These are phyloP conservation scores for Vickermania ingenoplastis DNA, from an alignment of 208 protist species.

Conservation along the genomic window DNA sequence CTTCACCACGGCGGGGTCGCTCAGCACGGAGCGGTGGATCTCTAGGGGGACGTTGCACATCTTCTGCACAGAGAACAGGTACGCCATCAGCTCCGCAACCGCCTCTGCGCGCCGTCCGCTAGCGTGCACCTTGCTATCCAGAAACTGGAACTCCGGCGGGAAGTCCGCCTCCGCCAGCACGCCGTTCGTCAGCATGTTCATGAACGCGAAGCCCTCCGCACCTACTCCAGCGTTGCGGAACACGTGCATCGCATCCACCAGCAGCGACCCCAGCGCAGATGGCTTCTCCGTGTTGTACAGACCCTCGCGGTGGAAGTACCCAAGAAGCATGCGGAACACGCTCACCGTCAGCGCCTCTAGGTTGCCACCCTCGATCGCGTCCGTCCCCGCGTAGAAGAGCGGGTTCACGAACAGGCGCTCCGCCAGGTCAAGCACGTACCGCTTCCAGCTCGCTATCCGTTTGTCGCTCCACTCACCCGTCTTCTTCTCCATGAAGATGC, in stretches of 20 bases:
- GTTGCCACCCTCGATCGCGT: constrained; percentile 47
- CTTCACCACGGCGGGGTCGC: constrained; percentile 55
- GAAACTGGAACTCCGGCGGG: too few species aligned
- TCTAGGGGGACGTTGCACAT: constrained; percentile 72
- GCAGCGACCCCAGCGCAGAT: constrained; percentile 71
- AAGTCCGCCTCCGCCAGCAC: constrained; percentile 52
- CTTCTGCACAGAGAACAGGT: constrained; percentile 65
- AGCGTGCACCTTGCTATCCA: constrained; percentile 12
- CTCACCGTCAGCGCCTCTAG: constrained; percentile 68
- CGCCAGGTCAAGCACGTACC: constrained; percentile 31
- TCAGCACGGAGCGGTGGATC: constrained; percentile 75
- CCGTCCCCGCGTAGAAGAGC: constrained; percentile 73
- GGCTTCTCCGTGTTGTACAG: constrained; percentile 70
- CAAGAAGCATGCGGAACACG: constrained; percentile 68
- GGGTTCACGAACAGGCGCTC: constrained; percentile 75
- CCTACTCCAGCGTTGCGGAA: constrained; percentile 71
- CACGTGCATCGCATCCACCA: constrained; percentile 69
- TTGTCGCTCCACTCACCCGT: constrained; percentile 24
- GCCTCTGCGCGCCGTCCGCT: constrained; percentile 29
- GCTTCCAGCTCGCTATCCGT: constrained; percentile 39
- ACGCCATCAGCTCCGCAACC: constrained; percentile 58
- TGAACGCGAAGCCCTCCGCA: constrained; percentile 67
- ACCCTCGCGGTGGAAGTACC: constrained; percentile 67
- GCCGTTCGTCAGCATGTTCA: constrained; percentile 64
- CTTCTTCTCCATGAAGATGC: constrained; percentile 32